phyloP scores from a whole-genome alignment of 1,139 yeast genomes.

The Hansenula lynferdii region DNA sequence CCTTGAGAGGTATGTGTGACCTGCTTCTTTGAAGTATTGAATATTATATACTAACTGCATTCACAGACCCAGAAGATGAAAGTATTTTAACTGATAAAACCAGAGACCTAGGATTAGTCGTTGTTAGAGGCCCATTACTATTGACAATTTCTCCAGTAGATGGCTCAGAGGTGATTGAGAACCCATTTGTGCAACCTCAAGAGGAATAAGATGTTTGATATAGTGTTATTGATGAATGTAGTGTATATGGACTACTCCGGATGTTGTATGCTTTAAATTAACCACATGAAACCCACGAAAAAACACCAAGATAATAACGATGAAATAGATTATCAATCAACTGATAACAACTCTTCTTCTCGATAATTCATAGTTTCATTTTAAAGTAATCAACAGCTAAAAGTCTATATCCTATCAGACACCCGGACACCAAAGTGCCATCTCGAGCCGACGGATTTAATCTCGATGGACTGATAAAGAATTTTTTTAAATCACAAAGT shows the following conservation, averaged over 20 bases:
- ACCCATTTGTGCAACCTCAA: slow-evolving; percentile 41
- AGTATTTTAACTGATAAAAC: slow-evolving; percentile 45
- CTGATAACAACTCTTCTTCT: too few species aligned
- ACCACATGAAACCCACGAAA: too few species aligned
- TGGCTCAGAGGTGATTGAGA: slow-evolving; percentile 74
- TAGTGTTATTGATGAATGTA: too few species aligned
- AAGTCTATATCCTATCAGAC: too few species aligned
- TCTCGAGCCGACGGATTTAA: slow-evolving; percentile 1
- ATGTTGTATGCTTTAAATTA: too few species aligned
- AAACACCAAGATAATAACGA: too few species aligned
- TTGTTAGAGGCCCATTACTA: slow-evolving; percentile 81
- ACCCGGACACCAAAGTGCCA: neutral
- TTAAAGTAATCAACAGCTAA: too few species aligned
- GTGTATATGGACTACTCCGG: too few species aligned
- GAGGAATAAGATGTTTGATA: slow-evolving; percentile 3
- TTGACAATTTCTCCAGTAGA: slow-evolving; percentile 80
- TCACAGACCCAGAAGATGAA: slow-evolving; percentile 55
- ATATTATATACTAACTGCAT: slow-evolving; percentile 28
- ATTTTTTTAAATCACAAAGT: neutral
- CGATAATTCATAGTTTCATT: too few species aligned
- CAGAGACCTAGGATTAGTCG: slow-evolving; percentile 68
- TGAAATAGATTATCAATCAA: too few species aligned
- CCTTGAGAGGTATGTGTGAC: slow-evolving; percentile 44
- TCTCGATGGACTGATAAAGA: slow-evolving; percentile 3
- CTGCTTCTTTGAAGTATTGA: neutral